Evolutionary conservation across 441 rosid species (phyloP).

Genomic region (Lagerstroemia fauriei): DNA sequence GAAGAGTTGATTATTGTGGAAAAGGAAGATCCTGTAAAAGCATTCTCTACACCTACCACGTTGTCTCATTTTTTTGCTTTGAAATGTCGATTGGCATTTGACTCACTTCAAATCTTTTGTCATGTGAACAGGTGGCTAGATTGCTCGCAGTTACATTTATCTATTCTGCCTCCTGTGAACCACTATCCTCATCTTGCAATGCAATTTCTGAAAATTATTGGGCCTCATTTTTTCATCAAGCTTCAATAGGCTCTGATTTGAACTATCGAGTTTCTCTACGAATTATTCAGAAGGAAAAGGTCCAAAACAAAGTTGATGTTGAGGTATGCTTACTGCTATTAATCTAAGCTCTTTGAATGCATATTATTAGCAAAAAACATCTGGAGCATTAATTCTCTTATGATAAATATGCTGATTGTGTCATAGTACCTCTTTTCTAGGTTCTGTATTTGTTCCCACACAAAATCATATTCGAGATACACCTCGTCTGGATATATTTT

Average conservation of each 20-base stretch:
- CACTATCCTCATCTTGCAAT: conserved; percentile 45
- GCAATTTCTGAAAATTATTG: conserved; percentile 72
- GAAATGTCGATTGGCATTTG: neutral
- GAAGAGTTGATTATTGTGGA: neutral
- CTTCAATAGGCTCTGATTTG: conserved; percentile 77
- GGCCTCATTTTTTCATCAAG: conserved; percentile 96
- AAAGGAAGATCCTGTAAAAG: too few species aligned
- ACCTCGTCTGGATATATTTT: neutral
- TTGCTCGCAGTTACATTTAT: conserved; percentile 64
- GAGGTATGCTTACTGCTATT: conserved; percentile 45
- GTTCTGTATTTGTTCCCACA: neutral
- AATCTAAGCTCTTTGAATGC: neutral
- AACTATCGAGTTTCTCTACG: conserved; percentile 62
- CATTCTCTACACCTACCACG: neutral
- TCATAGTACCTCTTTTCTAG: neutral
- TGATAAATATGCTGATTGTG: neutral
- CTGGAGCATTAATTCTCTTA: neutral
- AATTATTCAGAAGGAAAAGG: conserved; percentile 42
- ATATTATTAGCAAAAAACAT: neutral
- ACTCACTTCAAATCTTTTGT: conserved; percentile 24
- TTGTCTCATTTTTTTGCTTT: neutral
- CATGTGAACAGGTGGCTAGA: conserved; percentile 65
- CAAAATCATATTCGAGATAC: neutral
- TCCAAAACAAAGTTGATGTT: conserved; percentile 33
- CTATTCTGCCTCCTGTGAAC: conserved; percentile 58